These are phyloP conservation scores for Fusarium equiseti DNA, from an alignment of 2,329 filamentous ascomycete species.

Conservation along the genomic window DNA sequence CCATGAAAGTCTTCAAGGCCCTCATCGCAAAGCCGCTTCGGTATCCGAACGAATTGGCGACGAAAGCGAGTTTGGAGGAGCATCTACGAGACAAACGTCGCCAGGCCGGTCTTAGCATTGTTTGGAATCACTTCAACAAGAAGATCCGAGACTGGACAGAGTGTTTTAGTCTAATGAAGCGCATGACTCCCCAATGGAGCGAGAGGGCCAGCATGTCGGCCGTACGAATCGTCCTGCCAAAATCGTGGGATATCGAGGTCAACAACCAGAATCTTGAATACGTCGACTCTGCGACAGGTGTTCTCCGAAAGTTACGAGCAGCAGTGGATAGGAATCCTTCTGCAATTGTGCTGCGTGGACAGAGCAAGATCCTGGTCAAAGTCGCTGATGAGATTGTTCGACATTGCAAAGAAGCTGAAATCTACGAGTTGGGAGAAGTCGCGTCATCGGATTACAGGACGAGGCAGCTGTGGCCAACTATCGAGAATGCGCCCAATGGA, in stretches of 20 bases:
- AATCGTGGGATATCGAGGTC: constrained; percentile 52
- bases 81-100: constrained; percentile 47
- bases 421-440: constrained; percentile 55
- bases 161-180: constrained; percentile 55
- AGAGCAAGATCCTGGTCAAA: constrained; percentile 49
- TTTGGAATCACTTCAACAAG: constrained; percentile 48
- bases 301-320: constrained; percentile 51
- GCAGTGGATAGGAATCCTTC: constrained; percentile 52
- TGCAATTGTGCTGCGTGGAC: constrained; percentile 51
- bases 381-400: constrained; percentile 53
- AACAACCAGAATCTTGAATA: constrained; percentile 51
- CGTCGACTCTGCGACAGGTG: constrained; percentile 52
- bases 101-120: constrained; percentile 54
- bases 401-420: constrained; percentile 48
- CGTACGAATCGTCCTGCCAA: constrained; percentile 53
- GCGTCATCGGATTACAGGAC: constrained; percentile 51
- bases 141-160: constrained; percentile 55
- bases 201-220: constrained; percentile 53
- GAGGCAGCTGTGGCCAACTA: constrained; percentile 54
- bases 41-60: constrained; percentile 48
- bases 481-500: constrained; percentile 46
- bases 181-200: constrained; percentile 52
- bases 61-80: constrained; percentile 38
- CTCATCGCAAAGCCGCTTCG: constrained; percentile 46
- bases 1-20: constrained; percentile 43